Conservation (phyloP, 1,284 basidiomycete genomes). For the Ustilago xerochloae region DNA sequence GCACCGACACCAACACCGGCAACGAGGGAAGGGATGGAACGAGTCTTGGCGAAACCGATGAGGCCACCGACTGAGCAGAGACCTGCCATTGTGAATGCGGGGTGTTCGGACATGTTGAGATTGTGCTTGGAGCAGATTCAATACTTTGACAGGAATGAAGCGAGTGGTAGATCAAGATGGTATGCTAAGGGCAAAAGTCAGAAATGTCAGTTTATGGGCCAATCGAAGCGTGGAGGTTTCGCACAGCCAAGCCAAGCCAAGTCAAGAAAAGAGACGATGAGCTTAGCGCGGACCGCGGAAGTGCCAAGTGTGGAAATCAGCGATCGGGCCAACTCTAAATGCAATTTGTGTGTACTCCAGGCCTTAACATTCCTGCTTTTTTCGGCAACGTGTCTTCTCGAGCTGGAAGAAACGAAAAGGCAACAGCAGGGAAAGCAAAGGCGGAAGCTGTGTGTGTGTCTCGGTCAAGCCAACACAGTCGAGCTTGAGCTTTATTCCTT, state of each 20-base stretch:
- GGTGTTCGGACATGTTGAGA: conserved; percentile 77
- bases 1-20: conserved; percentile 83
- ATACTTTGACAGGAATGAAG: background rate
- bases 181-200: too few species aligned
- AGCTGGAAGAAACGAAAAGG: conserved; percentile 3
- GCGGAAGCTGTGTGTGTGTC: background rate
- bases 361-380: background rate
- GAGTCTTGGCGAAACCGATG: conserved; percentile 69
- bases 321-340: background rate
- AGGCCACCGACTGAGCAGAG: conserved; percentile 80
- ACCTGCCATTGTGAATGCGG: conserved; percentile 81
- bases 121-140: background rate
- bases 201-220: too few species aligned
- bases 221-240: too few species aligned
- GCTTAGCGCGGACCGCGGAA: conserved; percentile 15
- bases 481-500: too few species aligned
- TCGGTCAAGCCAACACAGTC: too few species aligned
- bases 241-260: too few species aligned
- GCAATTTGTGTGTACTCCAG: background rate
- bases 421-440: too few species aligned
- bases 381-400: background rate
- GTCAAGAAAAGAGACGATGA: background rate
- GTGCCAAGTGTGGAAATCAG: background rate
- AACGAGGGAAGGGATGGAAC: conserved; percentile 75
- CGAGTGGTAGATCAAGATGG: background rate